phyloP scores from a whole-genome alignment of 768 basidiomycete species.

The Termitomyces eurrhizus region DNA sequence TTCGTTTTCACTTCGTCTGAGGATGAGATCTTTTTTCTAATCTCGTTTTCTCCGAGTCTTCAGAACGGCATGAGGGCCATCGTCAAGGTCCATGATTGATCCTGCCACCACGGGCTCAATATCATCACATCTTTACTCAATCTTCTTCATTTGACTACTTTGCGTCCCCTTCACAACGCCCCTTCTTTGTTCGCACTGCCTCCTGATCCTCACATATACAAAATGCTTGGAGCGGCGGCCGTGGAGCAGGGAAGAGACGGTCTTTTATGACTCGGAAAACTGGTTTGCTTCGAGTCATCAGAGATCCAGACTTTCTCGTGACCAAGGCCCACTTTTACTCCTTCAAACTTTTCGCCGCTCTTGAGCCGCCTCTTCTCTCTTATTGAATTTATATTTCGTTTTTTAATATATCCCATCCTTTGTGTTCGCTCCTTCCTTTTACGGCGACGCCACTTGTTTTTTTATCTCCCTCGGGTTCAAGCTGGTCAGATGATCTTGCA shows the following conservation, averaged over 20 bases:
- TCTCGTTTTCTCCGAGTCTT: neutral
- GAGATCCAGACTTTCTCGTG: neutral
- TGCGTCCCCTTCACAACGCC: neutral
- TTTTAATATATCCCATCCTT: neutral
- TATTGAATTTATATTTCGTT: neutral
- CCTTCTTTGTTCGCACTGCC: neutral
- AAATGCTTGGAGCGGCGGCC: neutral
- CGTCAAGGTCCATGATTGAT: conserved; percentile 14
- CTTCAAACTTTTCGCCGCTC: neutral
- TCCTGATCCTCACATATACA: neutral
- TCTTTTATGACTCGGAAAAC: neutral
- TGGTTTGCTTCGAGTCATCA: neutral
- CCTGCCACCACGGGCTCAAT: conserved; percentile 6
- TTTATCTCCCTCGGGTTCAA: neutral
- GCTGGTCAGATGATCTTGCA: neutral
- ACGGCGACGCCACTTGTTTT: neutral
- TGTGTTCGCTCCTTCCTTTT: neutral
- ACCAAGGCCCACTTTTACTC: neutral
- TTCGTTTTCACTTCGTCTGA: neutral
- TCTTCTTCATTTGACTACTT: neutral
- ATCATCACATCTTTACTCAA: conserved; percentile 1
- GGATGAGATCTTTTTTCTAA: neutral
- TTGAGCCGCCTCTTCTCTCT: neutral
- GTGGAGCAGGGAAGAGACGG: neutral
- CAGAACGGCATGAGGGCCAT: neutral